phyloP scores from a whole-genome alignment of 306 rosid genomes.

The Canavalia gladiata region DNA sequence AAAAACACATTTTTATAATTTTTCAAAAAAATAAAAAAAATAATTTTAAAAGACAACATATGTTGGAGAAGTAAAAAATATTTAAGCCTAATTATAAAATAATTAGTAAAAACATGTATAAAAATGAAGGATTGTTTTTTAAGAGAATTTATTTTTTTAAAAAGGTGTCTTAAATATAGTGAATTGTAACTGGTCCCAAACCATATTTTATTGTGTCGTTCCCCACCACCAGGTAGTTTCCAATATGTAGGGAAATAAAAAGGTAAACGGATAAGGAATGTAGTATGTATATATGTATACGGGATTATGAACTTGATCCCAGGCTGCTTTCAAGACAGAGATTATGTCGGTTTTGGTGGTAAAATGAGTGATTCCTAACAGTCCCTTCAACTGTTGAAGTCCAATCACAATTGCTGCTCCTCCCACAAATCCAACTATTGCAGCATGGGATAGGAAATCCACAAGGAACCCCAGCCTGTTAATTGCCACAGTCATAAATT shows the following conservation, averaged over 20 bases:
- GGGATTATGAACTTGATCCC: constrained; percentile 58
- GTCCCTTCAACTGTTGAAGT: constrained; percentile 83
- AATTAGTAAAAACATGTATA: no score
- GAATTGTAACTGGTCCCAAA: neutral
- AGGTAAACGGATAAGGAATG: constrained; percentile 21
- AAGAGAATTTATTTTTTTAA: no score
- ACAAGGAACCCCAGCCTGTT: constrained; percentile 78
- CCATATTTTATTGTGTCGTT: neutral
- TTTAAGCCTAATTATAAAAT: no score
- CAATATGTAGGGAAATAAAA: constrained; percentile 14
- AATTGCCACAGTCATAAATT: neutral
- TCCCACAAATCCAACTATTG: constrained; percentile 73
- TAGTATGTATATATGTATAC: constrained; percentile 39
- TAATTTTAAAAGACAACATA: no score
- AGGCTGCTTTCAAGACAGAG: constrained; percentile 69
- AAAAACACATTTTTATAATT: no score
- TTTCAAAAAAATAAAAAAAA: no score
- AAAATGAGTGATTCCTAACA: constrained; percentile 70
- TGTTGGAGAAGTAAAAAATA: no score
- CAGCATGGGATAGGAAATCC: constrained; percentile 82
- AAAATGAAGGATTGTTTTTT: no score
- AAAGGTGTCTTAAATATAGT: neutral
- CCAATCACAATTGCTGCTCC: constrained; percentile 88
- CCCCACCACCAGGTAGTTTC: constrained; percentile 6
- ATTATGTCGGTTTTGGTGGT: constrained; percentile 73